phyloP scores from a whole-genome alignment of 2,329 filamentous ascomycete species.

The Epichloe elymi region DNA sequence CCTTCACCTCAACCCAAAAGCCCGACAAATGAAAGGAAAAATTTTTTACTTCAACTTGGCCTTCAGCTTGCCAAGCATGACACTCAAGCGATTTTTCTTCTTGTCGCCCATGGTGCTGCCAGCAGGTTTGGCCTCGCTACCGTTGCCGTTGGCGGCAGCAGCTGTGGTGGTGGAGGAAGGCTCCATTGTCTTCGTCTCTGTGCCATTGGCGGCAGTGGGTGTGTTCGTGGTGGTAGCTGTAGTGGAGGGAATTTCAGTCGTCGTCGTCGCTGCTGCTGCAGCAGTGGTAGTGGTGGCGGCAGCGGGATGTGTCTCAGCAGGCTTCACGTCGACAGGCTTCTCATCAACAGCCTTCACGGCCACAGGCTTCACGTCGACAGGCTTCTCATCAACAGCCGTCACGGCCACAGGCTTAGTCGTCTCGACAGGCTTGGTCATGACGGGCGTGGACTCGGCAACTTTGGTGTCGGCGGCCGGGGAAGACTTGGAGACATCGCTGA shows the following conservation, averaged over 20 bases:
- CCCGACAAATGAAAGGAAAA: background rate
- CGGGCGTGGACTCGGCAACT: constrained; percentile 7
- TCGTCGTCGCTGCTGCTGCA: background rate
- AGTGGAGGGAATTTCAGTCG: constrained; percentile 5
- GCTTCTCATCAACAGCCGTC: background rate
- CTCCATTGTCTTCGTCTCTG: constrained; percentile 11
- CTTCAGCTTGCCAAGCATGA: constrained; percentile 47
- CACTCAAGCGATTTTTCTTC: constrained; percentile 53
- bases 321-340: background rate
- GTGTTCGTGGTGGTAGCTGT: constrained; percentile 8
- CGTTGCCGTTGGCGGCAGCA: constrained; percentile 1
- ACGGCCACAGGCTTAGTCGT: constrained; percentile 2
- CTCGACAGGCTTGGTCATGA: constrained; percentile 10
- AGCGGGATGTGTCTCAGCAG: background rate
- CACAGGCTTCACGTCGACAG: background rate
- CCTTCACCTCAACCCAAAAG: constrained; percentile 10
- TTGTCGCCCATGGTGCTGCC: constrained; percentile 39
- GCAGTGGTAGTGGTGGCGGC: background rate
- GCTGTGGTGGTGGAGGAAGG: background rate
- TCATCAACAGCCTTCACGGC: background rate
- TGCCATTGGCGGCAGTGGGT: constrained; percentile 10
- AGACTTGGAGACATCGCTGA: constrained; percentile 15
- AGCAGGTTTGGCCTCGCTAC: constrained; percentile 9
- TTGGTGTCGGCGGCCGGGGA: constrained; percentile 9
- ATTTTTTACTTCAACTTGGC: constrained; percentile 26